A percentile compares a stretch with the other conserved stretches of the same genome.
phyloP scores from a whole-genome alignment of 495 filamentous ascomycete species.

The Bacidia rubella region DNA sequence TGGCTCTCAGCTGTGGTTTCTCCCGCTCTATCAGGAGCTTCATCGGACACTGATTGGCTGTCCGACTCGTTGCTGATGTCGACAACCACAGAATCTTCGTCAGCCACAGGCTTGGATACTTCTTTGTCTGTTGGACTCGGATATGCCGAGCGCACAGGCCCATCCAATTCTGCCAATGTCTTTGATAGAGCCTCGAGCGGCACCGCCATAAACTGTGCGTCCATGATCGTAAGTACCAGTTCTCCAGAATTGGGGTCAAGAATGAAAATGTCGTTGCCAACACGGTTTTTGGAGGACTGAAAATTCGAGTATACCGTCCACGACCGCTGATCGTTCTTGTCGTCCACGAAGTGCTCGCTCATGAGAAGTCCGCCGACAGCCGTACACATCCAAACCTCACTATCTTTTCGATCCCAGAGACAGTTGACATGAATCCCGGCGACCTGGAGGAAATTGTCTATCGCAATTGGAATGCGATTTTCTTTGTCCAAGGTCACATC shows the following conservation, averaged over 20 bases:
- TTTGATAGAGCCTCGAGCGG: conserved; percentile 17
- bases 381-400: conserved; percentile 23
- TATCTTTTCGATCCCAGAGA: conserved; percentile 7
- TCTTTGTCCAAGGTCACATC: neutral
- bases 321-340: conserved; percentile 1
- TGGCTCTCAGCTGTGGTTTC: neutral
- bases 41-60: neutral
- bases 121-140: too few relatives aligned
- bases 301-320: conserved; percentile 14
- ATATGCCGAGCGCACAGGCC: neutral
- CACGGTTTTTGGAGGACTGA: neutral
- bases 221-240: conserved; percentile 22
- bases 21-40: neutral
- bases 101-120: neutral
- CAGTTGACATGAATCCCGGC: conserved; percentile 30
- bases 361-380: conserved; percentile 10
- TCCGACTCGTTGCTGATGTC: neutral
- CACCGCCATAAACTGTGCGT: conserved; percentile 22
- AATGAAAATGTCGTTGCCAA: conserved; percentile 27
- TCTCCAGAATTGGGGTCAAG: conserved; percentile 13
- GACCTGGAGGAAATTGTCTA: conserved; percentile 31
- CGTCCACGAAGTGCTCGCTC: neutral
- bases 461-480: conserved; percentile 7
- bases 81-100: neutral
- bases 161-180: conserved; percentile 14